Conservation (phyloP, 768 basidiomycete species). For the Tylopilus sp. region DNA sequence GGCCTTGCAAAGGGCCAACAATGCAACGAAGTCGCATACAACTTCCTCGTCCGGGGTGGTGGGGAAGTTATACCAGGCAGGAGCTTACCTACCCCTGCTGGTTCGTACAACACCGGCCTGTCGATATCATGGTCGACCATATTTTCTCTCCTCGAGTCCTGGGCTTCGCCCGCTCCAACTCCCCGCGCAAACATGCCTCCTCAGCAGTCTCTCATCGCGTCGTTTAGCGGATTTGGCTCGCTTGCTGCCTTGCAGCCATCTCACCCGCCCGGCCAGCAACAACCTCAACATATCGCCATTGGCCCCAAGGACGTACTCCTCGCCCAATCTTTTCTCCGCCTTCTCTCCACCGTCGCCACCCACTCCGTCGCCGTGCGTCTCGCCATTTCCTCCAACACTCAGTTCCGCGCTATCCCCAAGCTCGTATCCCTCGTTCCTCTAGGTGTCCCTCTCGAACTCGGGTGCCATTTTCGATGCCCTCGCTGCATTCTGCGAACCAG, state of each 20-base stretch:
- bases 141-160: conserved; percentile 72
- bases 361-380: conserved; percentile 76
- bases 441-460: conserved; percentile 79
- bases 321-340: conserved; percentile 75
- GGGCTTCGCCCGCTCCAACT: conserved; percentile 55
- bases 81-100: conserved; percentile 38
- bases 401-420: conserved; percentile 79
- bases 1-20: conserved; percentile 82
- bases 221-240: conserved; percentile 29
- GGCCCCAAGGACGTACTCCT: conserved; percentile 72
- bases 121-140: conserved; percentile 77
- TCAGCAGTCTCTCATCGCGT: conserved; percentile 37
- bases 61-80: conserved; percentile 66
- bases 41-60: conserved; percentile 79
- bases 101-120: conserved; percentile 43
- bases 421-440: conserved; percentile 76
- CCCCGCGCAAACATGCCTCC: conserved; percentile 44
- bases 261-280: conserved; percentile 35
- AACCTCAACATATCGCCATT: conserved; percentile 42
- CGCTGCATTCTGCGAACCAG: conserved; percentile 79
- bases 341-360: conserved; percentile 72
- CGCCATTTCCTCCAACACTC: conserved; percentile 70
- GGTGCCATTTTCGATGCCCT: conserved; percentile 80
- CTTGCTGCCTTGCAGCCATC: conserved; percentile 29
- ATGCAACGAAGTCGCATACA: conserved; percentile 84